Evolutionary conservation across 257 asterid species (phyloP).

Genomic region (Verbena officinalis): DNA sequence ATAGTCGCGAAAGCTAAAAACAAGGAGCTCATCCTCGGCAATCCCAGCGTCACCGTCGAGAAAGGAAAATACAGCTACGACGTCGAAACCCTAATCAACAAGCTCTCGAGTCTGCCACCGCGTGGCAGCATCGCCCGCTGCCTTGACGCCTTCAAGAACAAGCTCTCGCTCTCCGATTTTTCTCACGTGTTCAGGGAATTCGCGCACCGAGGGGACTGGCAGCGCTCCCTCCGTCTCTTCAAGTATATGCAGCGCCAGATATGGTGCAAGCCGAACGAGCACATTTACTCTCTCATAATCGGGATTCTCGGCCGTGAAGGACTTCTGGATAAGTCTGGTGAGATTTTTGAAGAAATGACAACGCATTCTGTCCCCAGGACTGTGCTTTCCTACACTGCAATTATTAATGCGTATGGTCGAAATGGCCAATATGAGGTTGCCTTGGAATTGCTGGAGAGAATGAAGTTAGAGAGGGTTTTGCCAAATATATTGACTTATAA

Average conservation of each 20-base stretch:
- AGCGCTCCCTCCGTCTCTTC: conserved; percentile 90
- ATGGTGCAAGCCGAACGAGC: conserved; percentile 97
- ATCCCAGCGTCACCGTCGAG: conserved; percentile 85
- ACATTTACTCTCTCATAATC: conserved; percentile 72
- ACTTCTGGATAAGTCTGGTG: conserved; percentile 78
- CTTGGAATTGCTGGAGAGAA: conserved; percentile 60
- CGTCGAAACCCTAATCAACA: conserved; percentile 93
- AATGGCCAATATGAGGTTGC: conserved; percentile 83
- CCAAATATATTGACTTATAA: conserved; percentile 92
- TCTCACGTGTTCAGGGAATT: conserved; percentile 79
- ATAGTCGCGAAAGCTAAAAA: conserved; percentile 53
- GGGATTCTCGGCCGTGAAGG: conserved; percentile 90
- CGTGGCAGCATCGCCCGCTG: conserved; percentile 99
- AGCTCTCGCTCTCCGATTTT: conserved; percentile 89
- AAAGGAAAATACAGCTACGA: conserved; percentile 95
- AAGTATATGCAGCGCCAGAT: conserved; percentile 96
- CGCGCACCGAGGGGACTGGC: conserved; percentile 94
- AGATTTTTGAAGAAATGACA: conserved; percentile 87
- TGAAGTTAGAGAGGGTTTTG: conserved; percentile 75
- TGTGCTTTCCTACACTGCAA: conserved; percentile 78
- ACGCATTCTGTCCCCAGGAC: conserved; percentile 58
- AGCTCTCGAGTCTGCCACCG: conserved; percentile 94
- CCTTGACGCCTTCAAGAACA: conserved; percentile 81
- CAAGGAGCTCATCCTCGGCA: conserved; percentile 77
- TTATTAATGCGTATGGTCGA: conserved; percentile 87